Conservation (phyloP, 495 filamentous ascomycete genomes). For the Neurospora sp. region DNA sequence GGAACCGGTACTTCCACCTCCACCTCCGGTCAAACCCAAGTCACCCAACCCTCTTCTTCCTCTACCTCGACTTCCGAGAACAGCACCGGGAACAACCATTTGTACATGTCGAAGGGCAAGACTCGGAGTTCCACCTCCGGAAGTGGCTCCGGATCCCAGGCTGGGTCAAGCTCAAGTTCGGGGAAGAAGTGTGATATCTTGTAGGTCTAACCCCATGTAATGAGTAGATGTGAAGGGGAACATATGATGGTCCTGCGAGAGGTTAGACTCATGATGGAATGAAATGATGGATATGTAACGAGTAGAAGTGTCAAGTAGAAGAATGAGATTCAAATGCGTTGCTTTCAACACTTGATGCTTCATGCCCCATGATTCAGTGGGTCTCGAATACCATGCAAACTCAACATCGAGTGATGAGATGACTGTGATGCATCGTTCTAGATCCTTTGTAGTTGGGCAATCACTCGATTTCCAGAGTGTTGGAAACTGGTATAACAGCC, state of each 20-base stretch:
- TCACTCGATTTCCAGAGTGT: background rate
- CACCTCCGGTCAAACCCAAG: background rate
- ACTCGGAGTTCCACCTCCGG: background rate
- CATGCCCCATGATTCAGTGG: background rate
- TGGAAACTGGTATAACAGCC: background rate
- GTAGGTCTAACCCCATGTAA: background rate
- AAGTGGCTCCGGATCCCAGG: background rate
- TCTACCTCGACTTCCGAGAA: background rate
- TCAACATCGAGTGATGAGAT: background rate
- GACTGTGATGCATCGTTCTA: background rate
- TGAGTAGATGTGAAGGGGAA: background rate
- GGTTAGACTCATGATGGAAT: background rate
- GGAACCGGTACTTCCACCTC: background rate
- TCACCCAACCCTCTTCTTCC: background rate
- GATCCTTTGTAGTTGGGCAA: background rate
- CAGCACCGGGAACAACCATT: background rate
- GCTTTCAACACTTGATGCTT: background rate
- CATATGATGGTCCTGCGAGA: accelerated
- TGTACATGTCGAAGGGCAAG: background rate
- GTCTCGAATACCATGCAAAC: background rate
- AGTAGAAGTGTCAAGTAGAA: background rate
- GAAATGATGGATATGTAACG: no score
- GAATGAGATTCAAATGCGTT: background rate
- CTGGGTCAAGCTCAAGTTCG: background rate
- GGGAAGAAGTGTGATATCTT: background rate